Evolutionary conservation across 192 early-diverging fungal species (phyloP).

Genomic region (Spinellus fusiger): DNA sequence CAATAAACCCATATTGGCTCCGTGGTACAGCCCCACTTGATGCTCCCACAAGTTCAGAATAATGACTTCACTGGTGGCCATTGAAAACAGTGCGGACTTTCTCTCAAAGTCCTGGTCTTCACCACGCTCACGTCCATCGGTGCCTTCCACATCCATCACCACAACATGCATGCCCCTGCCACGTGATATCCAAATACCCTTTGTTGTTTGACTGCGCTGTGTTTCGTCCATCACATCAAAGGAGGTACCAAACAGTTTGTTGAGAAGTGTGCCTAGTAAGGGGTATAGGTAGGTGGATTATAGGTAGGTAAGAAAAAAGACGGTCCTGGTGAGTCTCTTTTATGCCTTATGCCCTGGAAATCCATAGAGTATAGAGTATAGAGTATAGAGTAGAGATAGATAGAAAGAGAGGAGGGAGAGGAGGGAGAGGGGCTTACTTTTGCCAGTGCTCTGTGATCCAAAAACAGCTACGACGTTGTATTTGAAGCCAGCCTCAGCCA

Average conservation of each 20-base stretch:
- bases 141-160: constrained; percentile 98
- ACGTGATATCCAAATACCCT: constrained; percentile 95
- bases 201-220: constrained; percentile 87
- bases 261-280: constrained; percentile 82
- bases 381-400: neutral
- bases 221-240: constrained; percentile 96
- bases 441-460: constrained; percentile 98
- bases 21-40: constrained; percentile 95
- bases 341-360: neutral
- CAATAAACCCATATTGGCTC: constrained; percentile 97
- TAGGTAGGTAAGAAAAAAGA: neutral
- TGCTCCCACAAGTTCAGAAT: constrained; percentile 99
- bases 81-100: constrained; percentile 94
- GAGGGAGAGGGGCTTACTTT: too few relatives aligned
- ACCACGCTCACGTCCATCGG: constrained; percentile 96
- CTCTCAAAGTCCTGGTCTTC: constrained; percentile 99
- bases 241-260: constrained; percentile 88
- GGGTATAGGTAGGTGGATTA: too few relatives aligned
- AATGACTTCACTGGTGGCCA: constrained; percentile 91
- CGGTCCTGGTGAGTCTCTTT: neutral
- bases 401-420: neutral
- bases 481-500: constrained; percentile 84
- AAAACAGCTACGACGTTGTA: constrained; percentile 97
- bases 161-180: constrained; percentile 75
- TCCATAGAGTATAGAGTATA: neutral